Evolutionary conservation across 768 basidiomycete species (phyloP), one percentile per base, ranked within the genome.

Genomic region (Cantharellus cinnabarinus): DNA sequence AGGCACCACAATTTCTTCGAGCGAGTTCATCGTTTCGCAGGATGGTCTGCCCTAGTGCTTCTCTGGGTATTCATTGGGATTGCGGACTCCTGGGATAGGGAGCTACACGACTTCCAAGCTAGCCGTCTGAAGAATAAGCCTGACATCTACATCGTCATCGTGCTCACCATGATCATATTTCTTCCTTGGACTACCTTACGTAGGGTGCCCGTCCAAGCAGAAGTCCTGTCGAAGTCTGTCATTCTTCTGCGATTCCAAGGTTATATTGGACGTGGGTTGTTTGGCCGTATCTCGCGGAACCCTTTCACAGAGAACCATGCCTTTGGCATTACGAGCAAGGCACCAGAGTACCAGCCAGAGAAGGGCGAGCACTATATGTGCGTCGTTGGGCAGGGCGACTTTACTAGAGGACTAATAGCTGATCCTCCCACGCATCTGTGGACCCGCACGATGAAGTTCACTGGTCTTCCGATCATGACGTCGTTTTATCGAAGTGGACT

Each of bases 41-140:
- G 79, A 37, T 80, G 79, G 79, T 70, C 72, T 4, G 73, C 74
- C 5, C 74, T 74, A 2, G 73, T 71, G 7, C 66, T 79, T 48
- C 76, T 80, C 3, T 79, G 78, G 78, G 68, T 65, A n/a, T 78
- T 78, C 75, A 73, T 78, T 50, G 65, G 77, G n/a, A 70, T 78
- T 3, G 68, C 80, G 37, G 75, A 72, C 2, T 10, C 10, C 29
- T 48, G 44, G 44, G 10, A 10, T 48, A 29, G 10, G 44, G 29
- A 10, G 10, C 10, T 10, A 48, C 44, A 48, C 29, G 10, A 29
- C 44, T 48, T 48, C 29, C 10, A 10, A 10, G 44, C 44, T 48
- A 10, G 10, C 10, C 78, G 77, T 60, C 78, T 80, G 65, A 79
- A 77, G 66, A 73, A 71, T 44, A 60, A 62, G 2, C 63, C 74